Conservation (phyloP, 495 filamentous ascomycete species). For the Penicillium canescens region DNA sequence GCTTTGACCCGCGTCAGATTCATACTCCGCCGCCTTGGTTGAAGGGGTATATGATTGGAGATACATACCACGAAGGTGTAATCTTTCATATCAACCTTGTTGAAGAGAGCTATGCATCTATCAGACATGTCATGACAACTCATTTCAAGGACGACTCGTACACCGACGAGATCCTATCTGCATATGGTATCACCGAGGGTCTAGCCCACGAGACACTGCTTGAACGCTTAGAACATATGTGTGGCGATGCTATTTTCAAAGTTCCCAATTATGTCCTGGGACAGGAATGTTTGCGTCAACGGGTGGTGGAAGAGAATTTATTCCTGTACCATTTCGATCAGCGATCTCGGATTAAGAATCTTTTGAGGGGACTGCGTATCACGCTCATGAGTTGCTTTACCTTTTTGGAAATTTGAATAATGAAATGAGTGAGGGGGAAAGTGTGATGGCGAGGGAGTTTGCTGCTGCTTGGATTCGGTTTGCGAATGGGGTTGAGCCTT, state of each 20-base stretch:
- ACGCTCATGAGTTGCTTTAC: constrained; percentile 34
- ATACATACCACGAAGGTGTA: constrained; percentile 35
- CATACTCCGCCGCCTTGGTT: constrained; percentile 26
- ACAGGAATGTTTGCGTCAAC: neutral
- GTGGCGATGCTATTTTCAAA: constrained; percentile 32
- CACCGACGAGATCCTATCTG: constrained; percentile 20
- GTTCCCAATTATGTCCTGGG: constrained; percentile 26
- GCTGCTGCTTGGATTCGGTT: constrained; percentile 31
- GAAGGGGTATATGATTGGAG: constrained; percentile 28
- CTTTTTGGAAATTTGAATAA: constrained; percentile 29
- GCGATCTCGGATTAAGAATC: constrained; percentile 27
- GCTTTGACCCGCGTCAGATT: constrained; percentile 16
- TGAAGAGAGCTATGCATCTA: constrained; percentile 18
- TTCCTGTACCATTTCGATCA: constrained; percentile 33
- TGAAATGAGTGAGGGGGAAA: constrained; percentile 21
- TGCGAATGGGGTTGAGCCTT: constrained; percentile 21
- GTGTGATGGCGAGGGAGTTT: constrained; percentile 23
- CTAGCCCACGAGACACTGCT: constrained; percentile 12
- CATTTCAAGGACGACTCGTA: constrained; percentile 13
- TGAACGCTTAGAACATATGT: constrained; percentile 29
- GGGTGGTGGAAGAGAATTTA: neutral
- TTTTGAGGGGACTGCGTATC: constrained; percentile 31
- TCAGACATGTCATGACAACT: constrained; percentile 12
- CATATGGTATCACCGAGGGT: constrained; percentile 18
- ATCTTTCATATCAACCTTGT: constrained; percentile 33